phyloP scores from a whole-genome alignment of 306 rosid genomes.

The Arachis stenosperma region DNA sequence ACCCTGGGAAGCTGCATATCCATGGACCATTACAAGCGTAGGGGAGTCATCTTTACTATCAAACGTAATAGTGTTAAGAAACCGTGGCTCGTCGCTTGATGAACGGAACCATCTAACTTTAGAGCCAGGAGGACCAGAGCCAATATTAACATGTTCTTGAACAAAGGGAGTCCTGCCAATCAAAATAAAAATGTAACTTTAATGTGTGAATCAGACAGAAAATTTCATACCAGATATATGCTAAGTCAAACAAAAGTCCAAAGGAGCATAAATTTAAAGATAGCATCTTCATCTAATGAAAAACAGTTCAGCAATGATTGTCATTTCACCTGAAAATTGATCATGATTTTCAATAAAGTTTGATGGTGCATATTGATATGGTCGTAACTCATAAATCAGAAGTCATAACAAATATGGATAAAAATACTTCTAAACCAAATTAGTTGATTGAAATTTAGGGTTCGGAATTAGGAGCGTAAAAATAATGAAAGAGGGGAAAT shows the following conservation, averaged over 20 bases:
- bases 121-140: slow-evolving; percentile 95
- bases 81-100: slow-evolving; percentile 72
- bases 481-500: neutral
- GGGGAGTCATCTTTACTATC: slow-evolving; percentile 73
- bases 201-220: neutral
- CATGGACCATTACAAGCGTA: slow-evolving; percentile 92
- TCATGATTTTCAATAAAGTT: neutral
- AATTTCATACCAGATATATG: neutral
- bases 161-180: slow-evolving; percentile 78
- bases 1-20: slow-evolving; percentile 91
- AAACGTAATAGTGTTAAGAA: slow-evolving; percentile 79
- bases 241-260: neutral
- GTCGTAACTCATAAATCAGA: neutral
- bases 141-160: slow-evolving; percentile 87
- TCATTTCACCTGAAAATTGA: neutral
- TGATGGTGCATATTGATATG: neutral
- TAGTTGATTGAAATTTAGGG: slow-evolving; percentile 34
- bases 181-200: slow-evolving; percentile 21
- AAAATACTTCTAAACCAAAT: no score
- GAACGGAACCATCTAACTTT: slow-evolving; percentile 93
- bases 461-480: slow-evolving; percentile 21
- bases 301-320: neutral
- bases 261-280: neutral
- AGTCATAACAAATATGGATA: no score
- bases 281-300: neutral